These are phyloP conservation scores for Colletotrichum viniferum DNA, from an alignment of 2,329 filamentous ascomycete genomes.

Conservation along the genomic window DNA sequence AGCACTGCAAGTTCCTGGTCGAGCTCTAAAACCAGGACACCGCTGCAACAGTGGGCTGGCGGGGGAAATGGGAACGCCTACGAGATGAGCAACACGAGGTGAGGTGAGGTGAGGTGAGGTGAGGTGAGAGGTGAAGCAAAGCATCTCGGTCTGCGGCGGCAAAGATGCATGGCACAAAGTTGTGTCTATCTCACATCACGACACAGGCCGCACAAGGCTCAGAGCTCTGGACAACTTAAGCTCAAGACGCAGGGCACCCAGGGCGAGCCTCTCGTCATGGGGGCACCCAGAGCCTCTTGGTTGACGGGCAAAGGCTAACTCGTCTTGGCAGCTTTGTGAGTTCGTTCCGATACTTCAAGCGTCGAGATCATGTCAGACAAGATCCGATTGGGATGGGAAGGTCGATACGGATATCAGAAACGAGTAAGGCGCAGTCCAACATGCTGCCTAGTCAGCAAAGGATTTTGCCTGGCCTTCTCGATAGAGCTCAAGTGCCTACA, in stretches of 20 bases:
- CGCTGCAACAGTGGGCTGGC: neutral
- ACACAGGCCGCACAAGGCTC: neutral
- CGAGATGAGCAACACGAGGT: neutral
- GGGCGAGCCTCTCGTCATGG: neutral
- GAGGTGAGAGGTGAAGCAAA: neutral
- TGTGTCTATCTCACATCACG: neutral
- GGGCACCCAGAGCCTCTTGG: neutral
- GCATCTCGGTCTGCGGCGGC: neutral
- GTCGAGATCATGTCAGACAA: neutral
- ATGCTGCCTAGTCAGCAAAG: neutral
- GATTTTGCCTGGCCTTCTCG: neutral
- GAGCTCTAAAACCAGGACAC: conserved; percentile 9
- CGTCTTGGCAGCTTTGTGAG: neutral
- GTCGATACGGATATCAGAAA: neutral
- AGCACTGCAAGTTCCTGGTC: conserved; percentile 1
- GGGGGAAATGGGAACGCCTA: neutral
- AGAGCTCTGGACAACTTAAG: neutral
- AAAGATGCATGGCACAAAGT: neutral
- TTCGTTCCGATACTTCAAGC: neutral
- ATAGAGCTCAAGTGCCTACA: neutral
- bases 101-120: neutral
- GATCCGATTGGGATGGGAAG: neutral
- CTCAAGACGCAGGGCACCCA: neutral
- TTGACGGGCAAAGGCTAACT: neutral
- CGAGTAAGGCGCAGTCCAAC: neutral